A percentile compares a stretch with the other conserved stretches of the same genome.
Evolutionary conservation across 2,329 filamentous ascomycete species (phyloP).

Genomic region (Phialocephala sp.): DNA sequence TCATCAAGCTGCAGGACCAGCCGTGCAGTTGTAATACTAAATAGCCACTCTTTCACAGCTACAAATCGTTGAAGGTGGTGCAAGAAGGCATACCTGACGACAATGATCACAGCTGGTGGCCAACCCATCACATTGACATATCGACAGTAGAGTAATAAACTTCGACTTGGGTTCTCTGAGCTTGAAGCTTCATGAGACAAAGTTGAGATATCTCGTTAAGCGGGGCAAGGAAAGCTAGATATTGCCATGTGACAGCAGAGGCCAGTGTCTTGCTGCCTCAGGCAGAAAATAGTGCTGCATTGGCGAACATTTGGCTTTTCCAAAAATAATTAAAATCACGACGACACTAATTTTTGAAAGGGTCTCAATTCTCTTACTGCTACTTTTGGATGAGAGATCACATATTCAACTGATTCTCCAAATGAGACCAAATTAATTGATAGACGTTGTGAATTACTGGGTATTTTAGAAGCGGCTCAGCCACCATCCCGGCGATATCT

Average conservation of each 20-base stretch:
- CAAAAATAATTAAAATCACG: background rate
- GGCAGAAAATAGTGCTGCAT: background rate
- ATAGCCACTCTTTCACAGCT: background rate
- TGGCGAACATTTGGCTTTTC: too few relatives aligned
- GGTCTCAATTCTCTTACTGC: too few relatives aligned
- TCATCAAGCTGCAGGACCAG: conserved; percentile 2
- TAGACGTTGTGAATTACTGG: too few relatives aligned
- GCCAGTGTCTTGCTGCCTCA: background rate
- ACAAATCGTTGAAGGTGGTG: conserved; percentile 9
- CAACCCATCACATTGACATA: conserved; percentile 48
- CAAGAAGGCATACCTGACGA: conserved; percentile 51
- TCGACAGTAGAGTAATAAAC: background rate
- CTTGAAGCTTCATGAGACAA: conserved; percentile 7
- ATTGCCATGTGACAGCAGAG: conserved; percentile 4
- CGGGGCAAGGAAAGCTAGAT: conserved; percentile 3
- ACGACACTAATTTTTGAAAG: background rate
- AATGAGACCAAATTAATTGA: too few relatives aligned
- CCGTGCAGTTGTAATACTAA: conserved; percentile 1
- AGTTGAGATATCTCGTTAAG: background rate
- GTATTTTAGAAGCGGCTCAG: background rate
- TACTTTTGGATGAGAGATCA: too few relatives aligned
- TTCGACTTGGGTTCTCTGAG: conserved; percentile 6
- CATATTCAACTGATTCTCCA: too few relatives aligned
- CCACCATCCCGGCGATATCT: background rate
- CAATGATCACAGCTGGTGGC: conserved; percentile 56